Conservation (phyloP, 192 early-diverging fungal genomes). For the Haplosporangium gracile region DNA sequence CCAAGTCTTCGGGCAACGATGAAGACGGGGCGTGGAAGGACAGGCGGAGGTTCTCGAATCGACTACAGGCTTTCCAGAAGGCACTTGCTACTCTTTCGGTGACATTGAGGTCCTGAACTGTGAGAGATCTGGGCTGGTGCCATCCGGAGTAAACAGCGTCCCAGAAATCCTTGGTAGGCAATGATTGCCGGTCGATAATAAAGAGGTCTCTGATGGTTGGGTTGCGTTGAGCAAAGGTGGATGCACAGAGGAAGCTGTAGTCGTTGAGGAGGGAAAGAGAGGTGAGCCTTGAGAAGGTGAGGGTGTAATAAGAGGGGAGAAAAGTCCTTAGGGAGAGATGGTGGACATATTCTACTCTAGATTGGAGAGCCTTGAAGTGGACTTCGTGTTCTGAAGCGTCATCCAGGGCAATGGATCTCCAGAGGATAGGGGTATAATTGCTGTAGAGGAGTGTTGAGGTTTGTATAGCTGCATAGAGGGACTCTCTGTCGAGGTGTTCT, state of each 20-base stretch:
- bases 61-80: constrained; percentile 1
- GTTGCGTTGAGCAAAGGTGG: background rate
- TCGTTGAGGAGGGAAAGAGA: constrained; percentile 1
- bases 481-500: background rate
- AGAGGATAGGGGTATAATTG: background rate
- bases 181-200: background rate
- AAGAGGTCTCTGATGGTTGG: background rate
- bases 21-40: background rate
- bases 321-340: background rate
- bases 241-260: background rate
- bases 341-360: background rate
- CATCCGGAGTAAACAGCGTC: background rate
- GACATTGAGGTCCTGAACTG: background rate
- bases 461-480: background rate
- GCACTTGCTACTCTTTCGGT: background rate
- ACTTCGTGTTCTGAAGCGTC: background rate
- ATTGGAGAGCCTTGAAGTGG: background rate
- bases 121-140: background rate
- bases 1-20: background rate
- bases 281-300: background rate
- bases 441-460: background rate
- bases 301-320: background rate
- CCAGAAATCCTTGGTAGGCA: background rate
- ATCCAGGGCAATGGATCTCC: background rate
- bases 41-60: background rate